These are phyloP conservation scores for Buddleja alternifolia DNA, from an alignment of 257 asterid genomes.

Conservation along the genomic window DNA sequence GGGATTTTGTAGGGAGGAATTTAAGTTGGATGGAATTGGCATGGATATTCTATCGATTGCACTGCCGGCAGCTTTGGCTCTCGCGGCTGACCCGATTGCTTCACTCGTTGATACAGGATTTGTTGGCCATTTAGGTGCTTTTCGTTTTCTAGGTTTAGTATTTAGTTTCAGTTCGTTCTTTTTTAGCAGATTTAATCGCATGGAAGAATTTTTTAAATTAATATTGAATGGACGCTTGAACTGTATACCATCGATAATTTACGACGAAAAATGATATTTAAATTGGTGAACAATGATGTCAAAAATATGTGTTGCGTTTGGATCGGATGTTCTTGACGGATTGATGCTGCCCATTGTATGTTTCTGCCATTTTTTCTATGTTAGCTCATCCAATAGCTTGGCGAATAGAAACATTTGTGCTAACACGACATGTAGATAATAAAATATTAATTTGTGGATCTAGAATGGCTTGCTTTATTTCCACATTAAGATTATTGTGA, in stretches of 20 bases:
- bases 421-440: not conserved
- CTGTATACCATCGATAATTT: not conserved
- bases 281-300: not conserved
- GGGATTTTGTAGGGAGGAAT: constrained; percentile 50
- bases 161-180: not conserved
- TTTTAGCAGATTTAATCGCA: not conserved
- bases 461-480: constrained; percentile 9
- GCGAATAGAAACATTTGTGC: no score
- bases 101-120: constrained; percentile 86
- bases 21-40: constrained; percentile 67
- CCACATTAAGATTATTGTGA: not conserved
- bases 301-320: not conserved
- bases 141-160: constrained; percentile 5
- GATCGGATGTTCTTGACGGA: not conserved
- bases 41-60: constrained; percentile 82
- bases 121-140: constrained; percentile 90
- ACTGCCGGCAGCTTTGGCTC: constrained; percentile 88
- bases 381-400: no score
- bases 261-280: not conserved
- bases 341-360: constrained; percentile 1
- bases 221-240: not conserved
- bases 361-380: not conserved
- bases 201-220: not conserved
- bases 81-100: constrained; percentile 85
- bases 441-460: not conserved